A percentile compares a stretch with the other conserved stretches of the same genome.
These are phyloP conservation scores for Podaxis sp. DNA, from an alignment of 768 basidiomycete genomes.

Conservation along the genomic window DNA sequence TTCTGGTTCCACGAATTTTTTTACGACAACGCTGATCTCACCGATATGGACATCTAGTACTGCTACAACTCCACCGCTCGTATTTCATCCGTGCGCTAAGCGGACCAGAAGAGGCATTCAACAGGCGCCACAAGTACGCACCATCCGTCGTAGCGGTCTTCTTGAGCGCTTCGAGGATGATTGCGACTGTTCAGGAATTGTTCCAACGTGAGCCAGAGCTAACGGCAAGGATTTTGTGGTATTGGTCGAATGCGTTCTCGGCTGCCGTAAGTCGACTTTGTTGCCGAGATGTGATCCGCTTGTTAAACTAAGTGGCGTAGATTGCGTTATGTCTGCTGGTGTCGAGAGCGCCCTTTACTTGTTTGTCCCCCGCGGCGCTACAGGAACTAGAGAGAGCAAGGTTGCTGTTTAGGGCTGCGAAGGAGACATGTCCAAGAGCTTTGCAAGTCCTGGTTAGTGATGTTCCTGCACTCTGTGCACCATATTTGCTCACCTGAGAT, in stretches of 20 bases:
- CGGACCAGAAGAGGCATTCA: conserved; percentile 53
- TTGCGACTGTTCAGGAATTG: conserved; percentile 53
- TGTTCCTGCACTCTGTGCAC: not conserved
- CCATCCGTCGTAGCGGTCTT: conserved; percentile 69
- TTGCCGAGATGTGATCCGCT: not conserved
- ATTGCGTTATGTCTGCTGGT: conserved; percentile 50
- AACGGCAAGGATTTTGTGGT: conserved; percentile 47
- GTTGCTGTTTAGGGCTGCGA: conserved; percentile 39
- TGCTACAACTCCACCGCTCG: conserved; percentile 64
- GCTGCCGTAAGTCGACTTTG: conserved; percentile 36
- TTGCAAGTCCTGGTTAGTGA: conserved; percentile 41
- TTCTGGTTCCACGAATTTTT: too few relatives aligned
- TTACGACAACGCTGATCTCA: not conserved
- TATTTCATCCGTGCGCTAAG: conserved; percentile 64
- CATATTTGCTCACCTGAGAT: not conserved
- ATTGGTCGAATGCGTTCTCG: conserved; percentile 52
- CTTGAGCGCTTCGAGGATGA: conserved; percentile 58
- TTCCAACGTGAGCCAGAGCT: conserved; percentile 56
- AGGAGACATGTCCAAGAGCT: conserved; percentile 41
- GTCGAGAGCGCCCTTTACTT: conserved; percentile 63
- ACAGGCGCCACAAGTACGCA: conserved; percentile 58
- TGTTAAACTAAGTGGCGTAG: conserved; percentile 20
- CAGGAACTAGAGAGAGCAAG: conserved; percentile 53
- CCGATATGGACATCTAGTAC: conserved; percentile 32
- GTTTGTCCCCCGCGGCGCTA: conserved; percentile 57